These are phyloP conservation scores for Camelina hispida DNA, from an alignment of 345 rosid species.

Conservation along the genomic window DNA sequence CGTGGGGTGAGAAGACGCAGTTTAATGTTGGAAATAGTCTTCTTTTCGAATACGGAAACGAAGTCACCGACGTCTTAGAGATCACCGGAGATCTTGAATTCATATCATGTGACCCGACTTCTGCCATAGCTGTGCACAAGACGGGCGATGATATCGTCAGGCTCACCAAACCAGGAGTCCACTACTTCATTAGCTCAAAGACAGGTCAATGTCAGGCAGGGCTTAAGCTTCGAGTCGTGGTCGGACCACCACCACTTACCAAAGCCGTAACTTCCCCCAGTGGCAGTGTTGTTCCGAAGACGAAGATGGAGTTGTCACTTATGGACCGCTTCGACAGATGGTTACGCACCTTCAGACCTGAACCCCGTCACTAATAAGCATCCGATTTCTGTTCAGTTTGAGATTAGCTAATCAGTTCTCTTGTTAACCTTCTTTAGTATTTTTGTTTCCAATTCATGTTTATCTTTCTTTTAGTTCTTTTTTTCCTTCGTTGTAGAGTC, in stretches of 20 bases:
- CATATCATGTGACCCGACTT: not conserved
- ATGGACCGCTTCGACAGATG: not conserved
- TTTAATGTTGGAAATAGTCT: not conserved
- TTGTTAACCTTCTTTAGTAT: too few species aligned
- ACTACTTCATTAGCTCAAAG: not conserved
- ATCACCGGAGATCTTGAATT: not conserved
- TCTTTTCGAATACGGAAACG: not conserved
- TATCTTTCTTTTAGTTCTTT: too few species aligned
- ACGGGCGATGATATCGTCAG: not conserved
- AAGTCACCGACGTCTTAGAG: not conserved
- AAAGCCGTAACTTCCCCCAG: too few species aligned
- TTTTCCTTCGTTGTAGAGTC: too few species aligned
- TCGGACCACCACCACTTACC: not conserved
- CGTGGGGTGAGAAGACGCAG: not conserved
- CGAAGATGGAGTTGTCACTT: not conserved
- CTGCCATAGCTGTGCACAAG: not conserved
- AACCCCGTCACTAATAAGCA: not conserved
- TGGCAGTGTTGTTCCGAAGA: not conserved
- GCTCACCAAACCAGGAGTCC: constrained; percentile 7
- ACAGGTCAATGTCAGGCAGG: not conserved
- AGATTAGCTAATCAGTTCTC: too few species aligned
- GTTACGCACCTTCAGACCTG: not conserved
- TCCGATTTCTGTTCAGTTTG: too few species aligned
- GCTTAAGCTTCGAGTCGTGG: not conserved
- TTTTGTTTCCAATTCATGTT: too few species aligned